Base-by-base conservation (phyloP, 805 yeast genomes). In the Barnettozyma pratensis region DNA sequence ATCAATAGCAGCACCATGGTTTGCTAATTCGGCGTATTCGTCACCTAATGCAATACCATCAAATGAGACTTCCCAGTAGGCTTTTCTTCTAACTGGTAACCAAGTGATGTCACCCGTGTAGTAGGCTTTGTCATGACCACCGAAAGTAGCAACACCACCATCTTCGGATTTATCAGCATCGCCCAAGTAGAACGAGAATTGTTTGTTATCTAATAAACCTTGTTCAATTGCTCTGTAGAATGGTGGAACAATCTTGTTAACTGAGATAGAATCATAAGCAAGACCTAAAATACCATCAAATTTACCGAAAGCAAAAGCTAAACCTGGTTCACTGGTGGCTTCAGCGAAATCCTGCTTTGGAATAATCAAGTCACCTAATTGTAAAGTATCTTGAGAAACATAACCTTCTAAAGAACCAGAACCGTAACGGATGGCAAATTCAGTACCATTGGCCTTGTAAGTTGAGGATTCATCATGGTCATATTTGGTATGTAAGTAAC, bases 11-110 rank as follows among this genome's bases (percentile, higher is more conserved):
- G 97, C 99, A 68, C 99, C 99, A 53, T 90, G 83, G 63, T 73
- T 74, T 58, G 77, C 79, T 63, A 94, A 80, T 59, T 76, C 80
- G 44, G 98, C 97, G 63, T 79, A 87, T 72, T 94, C 96, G 58
- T 86, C 87, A 62, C 99, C 99, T 54, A 94, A 77, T 40, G 91
- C 87, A 66, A 94, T 76, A 59, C 96, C 91, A 60, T 89, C 89
- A 59, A 94, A 85, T 59, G 85, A 80, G 52, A 94, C 99, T 77
- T 94, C 99, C 99, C 99, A 94, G 80, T 94, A 94, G 34, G 98
- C 99, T 83, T 91, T 90, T 79, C 99, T 88, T 77, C 99, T 89
- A 54, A 94, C 95, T 51, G 99, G 99, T 71, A 94, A 79, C 90
- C 96, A 90, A 46, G 92, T 87, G 62, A 94, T 78, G 58, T 92